Percentiles rank a stretch among this genome's conserved stretches.
Evolutionary conservation across 305 asterid genomes (phyloP).

Genomic region (Coffea humblotiana): DNA sequence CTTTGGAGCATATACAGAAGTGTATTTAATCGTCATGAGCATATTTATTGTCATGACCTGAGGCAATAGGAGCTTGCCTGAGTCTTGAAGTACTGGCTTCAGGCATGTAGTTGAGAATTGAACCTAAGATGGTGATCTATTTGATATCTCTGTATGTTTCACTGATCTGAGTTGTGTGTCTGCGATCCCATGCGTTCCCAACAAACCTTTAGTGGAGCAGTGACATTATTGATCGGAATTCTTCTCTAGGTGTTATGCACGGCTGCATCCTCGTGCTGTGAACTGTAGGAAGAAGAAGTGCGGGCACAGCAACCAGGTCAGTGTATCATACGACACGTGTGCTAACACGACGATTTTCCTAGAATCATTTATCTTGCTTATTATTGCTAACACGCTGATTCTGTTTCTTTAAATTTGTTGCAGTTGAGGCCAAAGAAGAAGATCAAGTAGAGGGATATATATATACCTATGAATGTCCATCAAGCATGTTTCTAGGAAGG

Average conservation of each 20-base stretch:
- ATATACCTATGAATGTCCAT: not conserved
- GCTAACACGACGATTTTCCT: not conserved
- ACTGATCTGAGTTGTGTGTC: not conserved
- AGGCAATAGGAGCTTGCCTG: not conserved
- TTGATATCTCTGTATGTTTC: not conserved
- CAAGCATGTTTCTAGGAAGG: not conserved
- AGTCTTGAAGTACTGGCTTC: too few species aligned
- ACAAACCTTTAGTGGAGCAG: too few species aligned
- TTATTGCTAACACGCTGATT: not conserved
- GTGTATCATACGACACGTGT: not conserved
- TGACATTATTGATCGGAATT: too few species aligned
- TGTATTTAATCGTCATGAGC: too few species aligned
- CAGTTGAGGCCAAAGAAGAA: constrained; percentile 53
- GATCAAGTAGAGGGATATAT: constrained; percentile 44
- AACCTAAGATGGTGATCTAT: not conserved
- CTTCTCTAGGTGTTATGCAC: constrained; percentile 35
- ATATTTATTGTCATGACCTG: too few species aligned
- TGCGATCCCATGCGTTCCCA: not conserved
- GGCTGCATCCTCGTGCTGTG: constrained; percentile 36
- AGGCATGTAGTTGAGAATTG: not conserved
- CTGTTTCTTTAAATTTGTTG: not conserved
- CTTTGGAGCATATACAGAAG: too few species aligned
- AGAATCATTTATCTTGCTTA: not conserved
- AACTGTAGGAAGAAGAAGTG: constrained; percentile 44
- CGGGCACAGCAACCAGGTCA: constrained; percentile 41